phyloP scores from a whole-genome alignment of 148 eudicot species.

The Chenopodium formosanum region DNA sequence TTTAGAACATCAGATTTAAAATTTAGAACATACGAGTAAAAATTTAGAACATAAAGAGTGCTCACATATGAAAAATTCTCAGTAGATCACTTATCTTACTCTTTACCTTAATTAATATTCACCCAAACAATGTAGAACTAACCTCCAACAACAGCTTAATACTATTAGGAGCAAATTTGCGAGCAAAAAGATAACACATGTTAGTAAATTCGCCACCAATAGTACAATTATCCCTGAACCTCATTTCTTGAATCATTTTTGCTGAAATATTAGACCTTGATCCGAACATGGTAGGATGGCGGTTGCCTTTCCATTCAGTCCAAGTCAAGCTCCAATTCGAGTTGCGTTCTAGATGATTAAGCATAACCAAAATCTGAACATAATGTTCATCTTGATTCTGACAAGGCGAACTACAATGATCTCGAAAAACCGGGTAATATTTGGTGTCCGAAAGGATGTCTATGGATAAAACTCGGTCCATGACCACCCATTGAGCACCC shows the following conservation, averaged over 20 bases:
- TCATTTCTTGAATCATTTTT: constrained; percentile 3
- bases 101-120: neutral
- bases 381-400: constrained; percentile 17
- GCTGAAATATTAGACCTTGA: neutral
- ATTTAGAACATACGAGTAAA: too few relatives aligned
- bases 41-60: too few relatives aligned
- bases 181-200: constrained; percentile 20
- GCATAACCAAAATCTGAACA: constrained; percentile 10
- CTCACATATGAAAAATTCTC: too few relatives aligned
- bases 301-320: constrained; percentile 6
- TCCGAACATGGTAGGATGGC: constrained; percentile 13
- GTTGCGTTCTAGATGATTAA: neutral
- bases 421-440: constrained; percentile 16
- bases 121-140: constrained; percentile 12
- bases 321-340: constrained; percentile 11
- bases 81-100: neutral
- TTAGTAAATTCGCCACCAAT: constrained; percentile 8
- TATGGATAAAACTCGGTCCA: constrained; percentile 13
- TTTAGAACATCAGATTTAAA: too few relatives aligned
- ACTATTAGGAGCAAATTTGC: constrained; percentile 15
- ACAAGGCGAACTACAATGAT: constrained; percentile 15
- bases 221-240: constrained; percentile 17
- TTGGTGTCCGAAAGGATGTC: constrained; percentile 12
- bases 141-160: constrained; percentile 8
- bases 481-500: constrained; percentile 23